Percentiles rank a stretch among this genome's conserved stretches.
Conservation (phyloP, 495 filamentous ascomycete species). For the Sabuloglossum arenarium region DNA sequence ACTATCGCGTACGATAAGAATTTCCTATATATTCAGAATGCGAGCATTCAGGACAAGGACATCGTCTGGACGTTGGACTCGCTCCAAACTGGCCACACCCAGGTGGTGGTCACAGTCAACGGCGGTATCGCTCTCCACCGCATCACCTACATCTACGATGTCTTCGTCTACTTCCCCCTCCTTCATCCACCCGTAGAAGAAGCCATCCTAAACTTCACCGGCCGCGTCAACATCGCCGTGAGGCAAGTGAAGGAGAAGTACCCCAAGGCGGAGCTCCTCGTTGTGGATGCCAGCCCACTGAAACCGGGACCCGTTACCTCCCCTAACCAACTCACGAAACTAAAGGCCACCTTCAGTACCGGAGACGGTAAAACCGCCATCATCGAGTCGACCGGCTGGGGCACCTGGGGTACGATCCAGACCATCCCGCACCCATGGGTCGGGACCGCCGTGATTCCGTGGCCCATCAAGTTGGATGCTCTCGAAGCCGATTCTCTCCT, state of each 20-base stretch:
- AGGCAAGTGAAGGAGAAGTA: neutral
- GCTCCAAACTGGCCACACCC: constrained; percentile 8
- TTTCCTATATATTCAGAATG: constrained; percentile 1
- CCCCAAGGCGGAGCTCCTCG: too few relatives aligned
- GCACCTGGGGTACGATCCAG: neutral
- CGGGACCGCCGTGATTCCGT: neutral
- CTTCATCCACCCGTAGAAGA: neutral
- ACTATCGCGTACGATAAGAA: constrained; percentile 3
- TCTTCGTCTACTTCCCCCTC: constrained; percentile 5
- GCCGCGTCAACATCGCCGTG: constrained; percentile 6
- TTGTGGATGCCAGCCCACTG: too few relatives aligned
- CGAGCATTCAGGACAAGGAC: constrained; percentile 5
- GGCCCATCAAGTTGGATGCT: constrained; percentile 7
- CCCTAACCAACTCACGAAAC: neutral
- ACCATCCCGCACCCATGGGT: neutral
- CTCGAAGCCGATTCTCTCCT: constrained; percentile 1
- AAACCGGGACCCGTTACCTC: too few relatives aligned
- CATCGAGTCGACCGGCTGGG: neutral
- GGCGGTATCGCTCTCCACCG: constrained; percentile 2
- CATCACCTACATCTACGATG: constrained; percentile 4
- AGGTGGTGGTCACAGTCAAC: constrained; percentile 4
- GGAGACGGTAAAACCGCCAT: neutral
- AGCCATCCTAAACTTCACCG: neutral
- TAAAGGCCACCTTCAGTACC: neutral
- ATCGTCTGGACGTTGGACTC: constrained; percentile 10